Conservation (phyloP, 495 filamentous ascomycete species). For the Trichoderma virens region DNA sequence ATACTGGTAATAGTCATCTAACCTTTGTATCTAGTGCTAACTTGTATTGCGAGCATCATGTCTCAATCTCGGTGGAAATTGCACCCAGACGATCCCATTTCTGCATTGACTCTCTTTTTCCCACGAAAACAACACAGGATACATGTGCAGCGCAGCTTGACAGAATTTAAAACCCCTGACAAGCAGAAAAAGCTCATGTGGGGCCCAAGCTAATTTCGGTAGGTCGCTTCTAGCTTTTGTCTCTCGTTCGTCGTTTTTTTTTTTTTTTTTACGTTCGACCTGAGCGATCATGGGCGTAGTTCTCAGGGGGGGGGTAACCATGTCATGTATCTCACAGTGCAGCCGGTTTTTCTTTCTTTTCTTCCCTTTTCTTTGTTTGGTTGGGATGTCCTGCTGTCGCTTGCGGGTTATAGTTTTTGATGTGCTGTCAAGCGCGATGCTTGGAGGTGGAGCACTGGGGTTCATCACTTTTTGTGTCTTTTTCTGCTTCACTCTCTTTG, state of each 20-base stretch:
- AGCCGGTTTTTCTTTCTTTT: not conserved
- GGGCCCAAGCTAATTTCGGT: not conserved
- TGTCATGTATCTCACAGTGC: slow-evolving; percentile 6
- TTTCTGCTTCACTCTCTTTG: too few species aligned
- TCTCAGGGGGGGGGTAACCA: not conserved
- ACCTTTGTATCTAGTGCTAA: too few species aligned
- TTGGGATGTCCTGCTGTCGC: not conserved
- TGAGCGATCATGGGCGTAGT: not conserved
- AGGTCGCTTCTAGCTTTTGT: not conserved
- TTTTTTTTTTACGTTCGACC: not conserved
- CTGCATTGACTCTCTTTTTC: too few species aligned
- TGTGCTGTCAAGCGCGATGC: not conserved
- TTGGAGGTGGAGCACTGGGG: not conserved
- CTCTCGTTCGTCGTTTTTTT: too few species aligned
- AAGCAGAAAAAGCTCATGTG: too few species aligned
- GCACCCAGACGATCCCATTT: not conserved
- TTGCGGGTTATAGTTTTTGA: not conserved
- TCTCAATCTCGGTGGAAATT: not conserved
- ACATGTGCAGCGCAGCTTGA: too few species aligned
- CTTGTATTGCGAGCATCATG: not conserved
- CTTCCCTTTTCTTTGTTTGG: not conserved
- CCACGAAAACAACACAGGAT: too few species aligned
- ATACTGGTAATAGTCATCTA: too few species aligned
- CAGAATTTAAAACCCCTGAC: too few species aligned
- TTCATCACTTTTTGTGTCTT: not conserved